A percentile compares a stretch with the other conserved stretches of the same genome.
phyloP scores from a whole-genome alignment of 306 rosid species.

The Malus fusca region DNA sequence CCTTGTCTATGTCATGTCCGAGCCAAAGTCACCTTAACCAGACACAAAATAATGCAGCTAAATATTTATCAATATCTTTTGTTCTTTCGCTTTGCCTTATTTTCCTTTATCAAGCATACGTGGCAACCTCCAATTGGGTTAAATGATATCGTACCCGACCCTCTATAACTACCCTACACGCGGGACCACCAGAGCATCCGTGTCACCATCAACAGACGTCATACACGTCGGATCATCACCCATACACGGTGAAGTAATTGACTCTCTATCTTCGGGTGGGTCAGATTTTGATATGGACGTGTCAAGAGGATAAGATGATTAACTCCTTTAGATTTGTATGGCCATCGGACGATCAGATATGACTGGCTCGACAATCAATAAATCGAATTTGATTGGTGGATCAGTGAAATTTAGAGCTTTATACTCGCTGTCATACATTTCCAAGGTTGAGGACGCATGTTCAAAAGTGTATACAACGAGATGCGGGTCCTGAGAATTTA shows the following conservation, averaged over 20 bases:
- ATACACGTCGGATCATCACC: constrained; percentile 23
- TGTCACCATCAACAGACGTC: constrained; percentile 50
- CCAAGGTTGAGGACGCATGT: too few species aligned
- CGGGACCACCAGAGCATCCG: constrained; percentile 47
- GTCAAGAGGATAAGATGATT: constrained; percentile 20
- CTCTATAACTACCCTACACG: constrained; percentile 1
- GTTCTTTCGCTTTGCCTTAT: not conserved
- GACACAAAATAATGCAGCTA: constrained; percentile 27
- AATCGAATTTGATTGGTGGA: not conserved
- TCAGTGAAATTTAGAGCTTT: not conserved
- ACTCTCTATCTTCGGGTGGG: not conserved
- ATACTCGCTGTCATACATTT: too few species aligned
- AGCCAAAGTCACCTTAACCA: constrained; percentile 51
- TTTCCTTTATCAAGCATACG: not conserved
- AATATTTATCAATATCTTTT: constrained; percentile 28
- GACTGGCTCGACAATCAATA: not conserved
- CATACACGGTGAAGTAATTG: constrained; percentile 38
- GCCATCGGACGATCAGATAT: not conserved
- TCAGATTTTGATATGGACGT: constrained; percentile 7
- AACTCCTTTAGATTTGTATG: constrained; percentile 5
- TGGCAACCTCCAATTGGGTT: constrained; percentile 12
- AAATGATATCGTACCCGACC: constrained; percentile 25
- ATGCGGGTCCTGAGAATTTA: too few species aligned
- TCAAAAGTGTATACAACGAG: too few species aligned
- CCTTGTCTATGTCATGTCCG: constrained; percentile 31